Conservation (phyloP, 2,329 filamentous ascomycete species). For the Nigrospora sphaerica region DNA sequence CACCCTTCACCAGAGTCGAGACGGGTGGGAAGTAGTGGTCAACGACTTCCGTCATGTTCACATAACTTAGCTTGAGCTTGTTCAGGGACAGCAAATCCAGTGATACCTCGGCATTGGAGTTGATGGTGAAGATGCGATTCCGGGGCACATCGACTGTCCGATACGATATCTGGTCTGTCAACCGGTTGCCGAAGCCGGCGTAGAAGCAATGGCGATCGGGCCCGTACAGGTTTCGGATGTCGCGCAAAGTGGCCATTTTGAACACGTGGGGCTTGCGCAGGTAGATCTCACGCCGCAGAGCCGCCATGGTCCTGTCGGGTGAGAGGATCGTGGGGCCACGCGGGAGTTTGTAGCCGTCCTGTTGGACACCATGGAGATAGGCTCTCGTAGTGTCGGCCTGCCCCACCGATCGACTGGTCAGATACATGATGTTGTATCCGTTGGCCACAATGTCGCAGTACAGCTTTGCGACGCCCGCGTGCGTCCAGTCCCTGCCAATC, state of each 20-base stretch:
- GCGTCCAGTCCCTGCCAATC: conserved; percentile 97
- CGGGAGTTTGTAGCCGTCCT: conserved; percentile 80
- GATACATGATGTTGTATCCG: conserved; percentile 97
- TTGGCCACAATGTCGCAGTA: conserved; percentile 94
- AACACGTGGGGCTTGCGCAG: conserved; percentile 95
- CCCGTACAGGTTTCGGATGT: conserved; percentile 85
- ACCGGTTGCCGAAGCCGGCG: conserved; percentile 90
- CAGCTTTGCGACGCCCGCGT: conserved; percentile 90
- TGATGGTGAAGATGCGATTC: conserved; percentile 96
- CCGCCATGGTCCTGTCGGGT: conserved; percentile 91
- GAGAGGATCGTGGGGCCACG: conserved; percentile 91
- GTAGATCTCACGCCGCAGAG: conserved; percentile 85
- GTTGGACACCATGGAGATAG: conserved; percentile 82
- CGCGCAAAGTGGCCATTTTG: conserved; percentile 96
- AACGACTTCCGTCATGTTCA: conserved; percentile 93
- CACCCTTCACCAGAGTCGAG: conserved; percentile 76
- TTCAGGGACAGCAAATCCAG: conserved; percentile 85
- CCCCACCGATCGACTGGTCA: conserved; percentile 89
- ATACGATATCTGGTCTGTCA: conserved; percentile 95
- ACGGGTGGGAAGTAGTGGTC: conserved; percentile 98
- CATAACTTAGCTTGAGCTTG: conserved; percentile 93
- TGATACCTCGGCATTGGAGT: conserved; percentile 92
- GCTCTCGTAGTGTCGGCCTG: conserved; percentile 85
- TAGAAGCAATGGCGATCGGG: conserved; percentile 79
- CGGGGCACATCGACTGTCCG: conserved; percentile 92